Percentiles rank a stretch among this genome's conserved stretches.
Conservation (phyloP, 352 stramenopile genomes). For the Thraustochytrium sp. region DNA sequence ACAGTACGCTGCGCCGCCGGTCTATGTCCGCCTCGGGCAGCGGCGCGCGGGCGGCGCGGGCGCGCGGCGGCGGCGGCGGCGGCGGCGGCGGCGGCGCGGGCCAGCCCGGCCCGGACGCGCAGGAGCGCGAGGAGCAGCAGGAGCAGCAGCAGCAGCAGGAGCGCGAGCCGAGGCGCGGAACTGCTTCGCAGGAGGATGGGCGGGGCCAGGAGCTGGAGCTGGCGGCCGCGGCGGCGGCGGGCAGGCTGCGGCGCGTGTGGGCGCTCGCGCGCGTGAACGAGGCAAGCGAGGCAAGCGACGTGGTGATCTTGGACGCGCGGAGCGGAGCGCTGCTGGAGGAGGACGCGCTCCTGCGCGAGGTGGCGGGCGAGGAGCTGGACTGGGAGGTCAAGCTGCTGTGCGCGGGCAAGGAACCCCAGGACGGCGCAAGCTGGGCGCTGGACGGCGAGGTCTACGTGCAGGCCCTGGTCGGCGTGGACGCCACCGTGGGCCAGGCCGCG, state of each 20-base stretch:
- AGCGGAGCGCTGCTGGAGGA: background rate
- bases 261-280: background rate
- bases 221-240: background rate
- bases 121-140: background rate
- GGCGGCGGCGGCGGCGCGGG: no score
- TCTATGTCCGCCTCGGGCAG: no score
- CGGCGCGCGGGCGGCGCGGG: no score
- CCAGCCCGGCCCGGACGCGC: no score
- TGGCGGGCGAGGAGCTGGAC: background rate
- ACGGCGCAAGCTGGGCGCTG: background rate
- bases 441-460: background rate
- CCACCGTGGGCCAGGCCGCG: background rate
- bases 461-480: background rate
- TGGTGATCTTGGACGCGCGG: background rate
- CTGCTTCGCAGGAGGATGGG: background rate
- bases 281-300: background rate
- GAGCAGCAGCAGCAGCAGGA: background rate
- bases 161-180: no score
- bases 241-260: background rate
- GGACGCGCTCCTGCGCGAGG: background rate
- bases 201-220: background rate
- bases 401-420: no score
- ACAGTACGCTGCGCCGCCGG: no score
- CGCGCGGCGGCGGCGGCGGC: no score
- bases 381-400: background rate